A percentile compares a stretch with the other conserved stretches of the same genome.
phyloP scores from a whole-genome alignment of 164 flowering plant species.

The Pachysandra terminalis region DNA sequence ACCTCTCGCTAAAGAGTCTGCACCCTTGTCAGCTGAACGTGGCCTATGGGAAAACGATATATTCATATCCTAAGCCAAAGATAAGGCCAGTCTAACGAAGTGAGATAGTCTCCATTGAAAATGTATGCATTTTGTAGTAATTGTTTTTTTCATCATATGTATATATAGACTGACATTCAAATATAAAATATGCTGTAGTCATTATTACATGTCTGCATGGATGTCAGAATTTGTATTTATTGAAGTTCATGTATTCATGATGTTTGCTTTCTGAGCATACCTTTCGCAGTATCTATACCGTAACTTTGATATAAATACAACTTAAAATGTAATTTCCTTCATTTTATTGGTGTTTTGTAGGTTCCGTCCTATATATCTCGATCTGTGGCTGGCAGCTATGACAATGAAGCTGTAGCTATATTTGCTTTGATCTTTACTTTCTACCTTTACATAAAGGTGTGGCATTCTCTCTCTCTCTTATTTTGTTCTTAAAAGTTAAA shows the following conservation, averaged over 20 bases:
- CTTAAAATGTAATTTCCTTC: neutral
- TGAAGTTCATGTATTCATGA: too few relatives aligned
- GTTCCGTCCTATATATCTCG: conserved; percentile 98
- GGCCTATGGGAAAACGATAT: too few relatives aligned
- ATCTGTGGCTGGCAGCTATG: conserved; percentile 99
- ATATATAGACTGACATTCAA: neutral
- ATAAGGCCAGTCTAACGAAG: too few relatives aligned
- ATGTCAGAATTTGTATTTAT: neutral
- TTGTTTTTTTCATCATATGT: neutral
- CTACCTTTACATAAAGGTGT: conserved; percentile 92
- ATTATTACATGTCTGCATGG: neutral
- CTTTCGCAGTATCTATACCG: too few relatives aligned
- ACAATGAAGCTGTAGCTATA: conserved; percentile 99
- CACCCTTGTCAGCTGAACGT: too few relatives aligned
- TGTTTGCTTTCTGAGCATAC: too few relatives aligned
- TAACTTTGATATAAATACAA: too few relatives aligned
- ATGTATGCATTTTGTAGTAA: too few relatives aligned
- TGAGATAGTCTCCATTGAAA: too few relatives aligned
- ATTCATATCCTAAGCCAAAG: too few relatives aligned
- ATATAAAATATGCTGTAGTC: neutral
- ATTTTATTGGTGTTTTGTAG: conserved; percentile 33
- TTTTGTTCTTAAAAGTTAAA: neutral
- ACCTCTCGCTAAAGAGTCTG: too few relatives aligned
- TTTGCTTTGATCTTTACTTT: conserved; percentile 97
- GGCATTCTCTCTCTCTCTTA: conserved; percentile 1